Base-by-base conservation (phyloP, 2,329 filamentous ascomycete species). In the Macrophomina tecta region DNA sequence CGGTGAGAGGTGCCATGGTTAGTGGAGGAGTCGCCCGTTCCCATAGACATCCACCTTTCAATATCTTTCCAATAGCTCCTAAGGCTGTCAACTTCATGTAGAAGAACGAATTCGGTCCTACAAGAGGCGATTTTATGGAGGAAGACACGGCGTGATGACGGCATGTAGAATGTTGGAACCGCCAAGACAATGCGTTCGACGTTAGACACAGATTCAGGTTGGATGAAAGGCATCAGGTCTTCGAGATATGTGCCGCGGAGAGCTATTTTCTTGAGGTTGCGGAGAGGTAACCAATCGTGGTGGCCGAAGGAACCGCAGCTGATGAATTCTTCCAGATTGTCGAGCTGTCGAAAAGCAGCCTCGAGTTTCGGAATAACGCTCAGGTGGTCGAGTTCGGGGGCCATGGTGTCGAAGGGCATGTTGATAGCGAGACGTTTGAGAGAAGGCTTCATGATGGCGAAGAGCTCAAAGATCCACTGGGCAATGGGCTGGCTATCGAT, bases 361-460 rank as follows among this genome's bases (percentile, higher is more conserved):
- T 79, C 78, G 7, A 86, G 77, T 4, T 78, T 79, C 34, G 72
- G 75, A 46, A 78, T 75, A 52, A 73, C 73, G 18, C 65, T 70
- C 0, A 80, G 71, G 66, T 80, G 77, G 65, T 85, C 82, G 36
- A 83, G 77, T 30, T 78, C 75, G 1, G 77, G 78, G 34, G 80
- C 77, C 16, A 84, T 73, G 63, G 75, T 82, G 28, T 79, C 75
- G 53, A 85, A 80, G 6, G 83, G 83, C 69, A 85, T 83, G 67
- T 83, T 77, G 49, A 86, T 78, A 55, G 85, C 76, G 6, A 86
- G 77, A 23, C 81, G 80, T 51, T 73, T 77, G 52, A 86, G 76
- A 6, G 79, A 79, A 23, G 72, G 70, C 58, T 75, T 75, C 36
- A 82, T 74, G 67, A 79, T 76, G 66, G 73, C 77, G 58, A 86